Evolutionary conservation across 2,329 filamentous ascomycete genomes (phyloP), one percentile per base, ranked within the genome.

Genomic region (Epichloe brachyelytri): DNA sequence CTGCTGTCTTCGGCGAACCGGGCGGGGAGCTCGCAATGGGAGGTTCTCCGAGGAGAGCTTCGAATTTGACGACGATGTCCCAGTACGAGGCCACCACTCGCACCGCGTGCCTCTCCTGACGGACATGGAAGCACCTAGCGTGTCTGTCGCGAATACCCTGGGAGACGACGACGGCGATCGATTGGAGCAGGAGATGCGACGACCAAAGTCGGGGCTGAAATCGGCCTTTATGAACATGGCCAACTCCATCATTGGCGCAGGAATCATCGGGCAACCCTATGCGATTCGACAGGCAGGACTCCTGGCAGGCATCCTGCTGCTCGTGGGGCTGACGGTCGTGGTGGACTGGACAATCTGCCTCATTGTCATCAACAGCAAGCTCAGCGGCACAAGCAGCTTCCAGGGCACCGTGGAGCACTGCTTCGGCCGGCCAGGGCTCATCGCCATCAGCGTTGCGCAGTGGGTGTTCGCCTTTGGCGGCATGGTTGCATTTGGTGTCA

Each of bases 161-260:
- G 69, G 69, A 56, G 63, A 64, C 60, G 60, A 63, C 50, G 55
- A 56, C 5, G 59, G 59, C 26, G 59, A 70, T 41, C 75, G 73
- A 68, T 75, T 74, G 5, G 74, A 77, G 59, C 69, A 72, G 36
- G 78, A 83, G 63, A 72, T 75, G 51, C 62, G 63, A 40, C 77
- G 90, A 51, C 89, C 91, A 45, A 91, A 91, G 70, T 95, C 88
- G 52, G 85, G 86, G 5, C 77, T 97, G 70, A 76, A 79, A 55
- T 88, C 85, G 64, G 91, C 93, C 3, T 97, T 98, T 59, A 95
- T 97, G 89, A 98, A 98, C 70, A 98, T 98, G 93, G 91, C 93
- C 56, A 98, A 98, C 72, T 94, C 87, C 60, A 98, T 98, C 65
- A 96, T 98, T 58, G 82, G 82, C 39, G 82, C 82, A 2, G 81